A percentile compares a stretch with the other conserved stretches of the same genome.
These are phyloP conservation scores for Xylaria bambusicola DNA, from an alignment of 495 filamentous ascomycete species.

Conservation along the genomic window DNA sequence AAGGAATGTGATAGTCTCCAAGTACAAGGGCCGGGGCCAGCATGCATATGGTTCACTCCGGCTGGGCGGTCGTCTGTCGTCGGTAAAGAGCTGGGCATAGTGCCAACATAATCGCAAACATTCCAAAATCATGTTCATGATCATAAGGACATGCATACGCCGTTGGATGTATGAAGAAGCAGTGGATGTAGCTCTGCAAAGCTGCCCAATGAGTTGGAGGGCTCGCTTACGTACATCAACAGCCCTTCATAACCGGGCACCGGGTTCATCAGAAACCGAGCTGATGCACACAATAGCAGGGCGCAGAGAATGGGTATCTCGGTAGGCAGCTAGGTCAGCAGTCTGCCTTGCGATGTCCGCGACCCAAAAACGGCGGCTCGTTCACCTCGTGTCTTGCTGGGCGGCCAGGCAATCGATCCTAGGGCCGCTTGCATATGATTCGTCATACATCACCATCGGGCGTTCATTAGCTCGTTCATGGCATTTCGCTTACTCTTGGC, in stretches of 20 bases:
- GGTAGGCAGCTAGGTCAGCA: too few species aligned
- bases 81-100: constrained; percentile 2
- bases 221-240: neutral
- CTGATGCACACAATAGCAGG: neutral
- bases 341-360: constrained; percentile 2
- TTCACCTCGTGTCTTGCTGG: neutral
- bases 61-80: neutral
- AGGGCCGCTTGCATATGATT: neutral
- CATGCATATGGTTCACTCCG: neutral
- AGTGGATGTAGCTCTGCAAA: neutral
- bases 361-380: neutral
- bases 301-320: neutral
- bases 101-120: neutral
- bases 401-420: neutral
- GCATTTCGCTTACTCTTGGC: constrained; percentile 7
- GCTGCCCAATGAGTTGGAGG: neutral
- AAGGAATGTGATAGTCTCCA: neutral
- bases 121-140: neutral
- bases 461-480: neutral
- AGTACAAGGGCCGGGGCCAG: neutral
- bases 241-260: neutral
- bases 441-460: constrained; percentile 1
- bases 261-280: neutral
- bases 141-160: neutral
- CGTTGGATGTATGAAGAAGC: neutral